A percentile compares a stretch with the other conserved stretches of the same genome.
Evolutionary conservation across 805 yeast genomes (phyloP).

Genomic region (Schizosaccharomyces lindneri): DNA sequence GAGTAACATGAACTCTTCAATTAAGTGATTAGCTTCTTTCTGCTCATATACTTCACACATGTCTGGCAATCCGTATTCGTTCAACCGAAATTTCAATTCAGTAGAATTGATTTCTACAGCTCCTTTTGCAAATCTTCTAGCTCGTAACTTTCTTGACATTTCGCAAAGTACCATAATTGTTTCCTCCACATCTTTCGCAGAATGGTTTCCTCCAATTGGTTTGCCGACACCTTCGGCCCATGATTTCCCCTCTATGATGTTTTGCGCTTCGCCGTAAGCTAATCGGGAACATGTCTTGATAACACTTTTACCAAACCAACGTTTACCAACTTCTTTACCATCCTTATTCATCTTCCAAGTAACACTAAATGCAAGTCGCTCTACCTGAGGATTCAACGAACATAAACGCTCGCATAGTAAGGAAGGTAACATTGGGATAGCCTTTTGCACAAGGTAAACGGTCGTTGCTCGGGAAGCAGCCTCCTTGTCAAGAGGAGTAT

Average conservation of each 20-base stretch:
- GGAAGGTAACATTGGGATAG: constrained; percentile 42
- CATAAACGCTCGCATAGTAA: constrained; percentile 29
- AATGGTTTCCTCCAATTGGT: background rate
- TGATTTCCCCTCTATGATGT: background rate
- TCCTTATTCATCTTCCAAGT: constrained; percentile 55
- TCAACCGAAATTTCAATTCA: constrained; percentile 52
- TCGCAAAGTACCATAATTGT: background rate
- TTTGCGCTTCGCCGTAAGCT: constrained; percentile 19
- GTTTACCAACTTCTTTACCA: constrained; percentile 45
- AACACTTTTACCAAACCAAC: constrained; percentile 51
- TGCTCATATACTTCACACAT: constrained; percentile 49
- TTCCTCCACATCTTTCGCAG: background rate
- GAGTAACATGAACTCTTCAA: constrained; percentile 54
- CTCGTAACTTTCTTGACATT: constrained; percentile 43
- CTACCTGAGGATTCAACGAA: constrained; percentile 35
- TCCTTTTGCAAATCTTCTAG: constrained; percentile 32
- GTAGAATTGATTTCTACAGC: constrained; percentile 25
- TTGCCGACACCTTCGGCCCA: background rate
- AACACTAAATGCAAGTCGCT: constrained; percentile 47
- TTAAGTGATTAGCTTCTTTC: constrained; percentile 28
- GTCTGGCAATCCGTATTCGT: constrained; percentile 58
- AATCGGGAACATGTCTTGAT: constrained; percentile 38
- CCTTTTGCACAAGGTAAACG: constrained; percentile 61
- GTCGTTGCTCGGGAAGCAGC: constrained; percentile 76
- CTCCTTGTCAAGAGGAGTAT: constrained; percentile 61